Conservation (phyloP, 2,329 filamentous ascomycete genomes). For the Coniochaeta pulveracea region DNA sequence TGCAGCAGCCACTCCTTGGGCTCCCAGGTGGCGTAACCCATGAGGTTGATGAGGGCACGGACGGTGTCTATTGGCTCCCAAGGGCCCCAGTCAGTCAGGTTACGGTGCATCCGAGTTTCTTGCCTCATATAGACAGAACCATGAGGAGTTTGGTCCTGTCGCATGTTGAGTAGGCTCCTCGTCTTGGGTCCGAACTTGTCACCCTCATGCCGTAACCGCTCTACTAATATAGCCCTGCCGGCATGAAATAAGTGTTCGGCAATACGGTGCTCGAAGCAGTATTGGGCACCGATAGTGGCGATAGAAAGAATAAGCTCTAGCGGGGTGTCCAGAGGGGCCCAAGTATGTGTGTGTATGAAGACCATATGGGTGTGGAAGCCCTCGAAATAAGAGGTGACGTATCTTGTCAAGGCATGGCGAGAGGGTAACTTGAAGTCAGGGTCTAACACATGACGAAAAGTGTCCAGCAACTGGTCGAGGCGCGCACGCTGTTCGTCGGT, state of each 20-base stretch:
- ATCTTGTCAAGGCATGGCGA: conserved; percentile 22
- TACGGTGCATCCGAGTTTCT: background rate
- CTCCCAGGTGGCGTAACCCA: conserved; percentile 27
- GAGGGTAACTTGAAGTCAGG: conserved; percentile 18
- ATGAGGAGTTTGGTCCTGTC: conserved; percentile 3
- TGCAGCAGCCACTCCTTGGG: conserved; percentile 18
- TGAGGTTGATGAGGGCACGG: conserved; percentile 21
- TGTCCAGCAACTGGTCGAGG: conserved; percentile 14
- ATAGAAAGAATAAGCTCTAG: conserved; percentile 21
- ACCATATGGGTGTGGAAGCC: conserved; percentile 26
- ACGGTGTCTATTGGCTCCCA: conserved; percentile 22
- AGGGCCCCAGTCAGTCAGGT: conserved; percentile 5
- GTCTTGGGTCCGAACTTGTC: conserved; percentile 15
- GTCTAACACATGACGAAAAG: conserved; percentile 17
- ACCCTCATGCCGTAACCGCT: conserved; percentile 15
- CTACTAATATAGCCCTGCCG: conserved; percentile 19
- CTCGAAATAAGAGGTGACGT: conserved; percentile 23
- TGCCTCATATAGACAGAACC: background rate
- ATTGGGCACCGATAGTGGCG: conserved; percentile 23
- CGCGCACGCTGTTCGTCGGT: conserved; percentile 22
- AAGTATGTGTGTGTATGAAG: conserved; percentile 24
- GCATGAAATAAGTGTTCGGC: conserved; percentile 22
- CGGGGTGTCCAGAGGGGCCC: conserved; percentile 18
- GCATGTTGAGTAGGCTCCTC: conserved; percentile 12
- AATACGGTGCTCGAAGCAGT: conserved; percentile 23